Conservation (phyloP, 73 alveolate genomes). For the Symbiodinium natans region DNA sequence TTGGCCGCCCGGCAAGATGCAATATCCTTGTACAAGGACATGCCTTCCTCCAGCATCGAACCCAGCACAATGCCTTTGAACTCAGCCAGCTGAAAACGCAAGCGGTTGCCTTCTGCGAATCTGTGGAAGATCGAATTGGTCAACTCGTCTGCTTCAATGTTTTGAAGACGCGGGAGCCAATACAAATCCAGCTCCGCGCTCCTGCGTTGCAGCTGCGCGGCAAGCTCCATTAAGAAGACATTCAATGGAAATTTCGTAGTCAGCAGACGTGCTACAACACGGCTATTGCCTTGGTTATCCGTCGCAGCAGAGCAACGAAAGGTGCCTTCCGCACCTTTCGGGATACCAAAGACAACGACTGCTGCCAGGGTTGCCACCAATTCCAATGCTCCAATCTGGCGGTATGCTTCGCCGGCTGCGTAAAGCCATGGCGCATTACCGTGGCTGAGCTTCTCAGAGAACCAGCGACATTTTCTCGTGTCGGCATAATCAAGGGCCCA, state of each 20-base stretch:
- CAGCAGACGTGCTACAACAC: not conserved
- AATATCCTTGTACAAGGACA: not conserved
- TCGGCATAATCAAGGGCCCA: not conserved
- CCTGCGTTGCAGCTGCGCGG: not conserved
- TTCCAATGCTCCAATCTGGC: constrained; percentile 17
- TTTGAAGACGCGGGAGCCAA: constrained; percentile 23
- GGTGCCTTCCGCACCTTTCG: not conserved
- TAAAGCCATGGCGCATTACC: not conserved
- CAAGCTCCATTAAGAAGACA: not conserved
- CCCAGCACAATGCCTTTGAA: not conserved
- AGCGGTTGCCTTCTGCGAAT: not conserved
- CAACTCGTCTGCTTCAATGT: constrained; percentile 20
- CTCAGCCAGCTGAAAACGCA: not conserved
- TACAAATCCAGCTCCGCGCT: not conserved
- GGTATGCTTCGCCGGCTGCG: constrained; percentile 13
- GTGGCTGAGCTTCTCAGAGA: not conserved
- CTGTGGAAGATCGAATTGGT: not conserved
- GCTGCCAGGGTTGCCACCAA: constrained; percentile 37
- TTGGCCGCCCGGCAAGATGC: not conserved
- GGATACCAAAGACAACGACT: not conserved
- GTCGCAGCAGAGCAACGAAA: not conserved
- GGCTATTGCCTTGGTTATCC: not conserved
- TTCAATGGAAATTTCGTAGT: constrained; percentile 6
- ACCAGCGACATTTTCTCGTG: not conserved
- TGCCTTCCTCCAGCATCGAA: not conserved